Evolutionary conservation across 2,329 filamentous ascomycete genomes (phyloP).

Genomic region (Cryphonectria parasitica): DNA sequence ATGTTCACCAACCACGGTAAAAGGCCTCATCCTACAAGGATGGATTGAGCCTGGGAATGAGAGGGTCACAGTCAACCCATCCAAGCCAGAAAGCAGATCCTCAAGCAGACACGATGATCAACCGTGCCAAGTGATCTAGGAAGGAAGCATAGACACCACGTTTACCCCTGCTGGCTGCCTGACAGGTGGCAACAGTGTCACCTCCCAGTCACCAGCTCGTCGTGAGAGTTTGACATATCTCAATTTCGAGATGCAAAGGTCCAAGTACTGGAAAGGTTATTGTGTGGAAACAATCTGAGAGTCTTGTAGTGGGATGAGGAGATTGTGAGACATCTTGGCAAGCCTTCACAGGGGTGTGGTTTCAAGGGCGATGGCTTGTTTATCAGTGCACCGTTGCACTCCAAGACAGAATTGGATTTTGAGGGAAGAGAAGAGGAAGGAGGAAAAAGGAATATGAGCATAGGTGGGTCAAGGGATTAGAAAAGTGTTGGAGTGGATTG

Average conservation of each 20-base stretch:
- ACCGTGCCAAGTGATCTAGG: background rate
- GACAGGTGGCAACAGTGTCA: too few species aligned
- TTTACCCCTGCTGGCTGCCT: too few species aligned
- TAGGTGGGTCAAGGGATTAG: background rate
- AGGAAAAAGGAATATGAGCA: background rate
- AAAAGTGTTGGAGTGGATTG: too few species aligned
- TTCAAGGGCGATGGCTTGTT: background rate
- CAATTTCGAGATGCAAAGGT: background rate
- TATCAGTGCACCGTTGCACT: background rate
- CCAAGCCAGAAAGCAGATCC: too few species aligned
- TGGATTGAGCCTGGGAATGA: too few species aligned
- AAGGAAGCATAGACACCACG: background rate
- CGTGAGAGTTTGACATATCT: background rate
- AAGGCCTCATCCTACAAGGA: too few species aligned
- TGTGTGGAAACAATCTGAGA: background rate
- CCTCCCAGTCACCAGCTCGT: background rate
- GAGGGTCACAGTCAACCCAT: background rate
- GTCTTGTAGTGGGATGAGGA: background rate
- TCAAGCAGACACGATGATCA: too few species aligned
- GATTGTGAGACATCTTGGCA: conserved; percentile 7
- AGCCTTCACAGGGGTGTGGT: background rate
- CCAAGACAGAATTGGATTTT: background rate
- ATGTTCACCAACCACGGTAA: too few species aligned
- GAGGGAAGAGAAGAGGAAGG: too few species aligned
- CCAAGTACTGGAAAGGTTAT: background rate